Base-by-base conservation (phyloP, 371 early-diverging fungal species). In the Conidiobolus incongruus region DNA sequence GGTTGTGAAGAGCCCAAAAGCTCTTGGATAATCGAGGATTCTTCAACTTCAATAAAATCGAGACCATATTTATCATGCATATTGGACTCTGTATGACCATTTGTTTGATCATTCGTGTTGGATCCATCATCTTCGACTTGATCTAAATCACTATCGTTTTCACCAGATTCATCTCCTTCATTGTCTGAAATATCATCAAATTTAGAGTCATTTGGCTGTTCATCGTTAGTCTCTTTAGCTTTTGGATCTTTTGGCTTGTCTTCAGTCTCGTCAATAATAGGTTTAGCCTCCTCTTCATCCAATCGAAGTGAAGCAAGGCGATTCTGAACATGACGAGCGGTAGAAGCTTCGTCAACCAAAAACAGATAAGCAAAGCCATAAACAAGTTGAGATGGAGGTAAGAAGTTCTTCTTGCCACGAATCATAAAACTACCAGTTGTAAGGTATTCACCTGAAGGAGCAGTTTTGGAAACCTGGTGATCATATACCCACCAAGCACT, bases 301-400 rank as follows among this genome's bases (percentile, higher is more conserved):
- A 29, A 47, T 17, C n/a, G n/a, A n/a, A n/a, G n/a, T n/a, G n/a
- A n/a, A n/a, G n/a, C n/a, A n/a, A 49, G 50, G 28, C 64, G 52
- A 40, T 60, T 79, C 39, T 46, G 65, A 43, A 81, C 56, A 61
- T 63, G 90, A 50, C 61, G 76, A 26, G 61, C 82, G 43, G 67
- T 72, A 13, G 65, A 73, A 11, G 78, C 72, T 20, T 81, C 83
- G 40, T 83, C 87, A 38, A 92, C 51, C 44, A 74, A 72, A 62
- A 99, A 99, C 36, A 96, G 30, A 31, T 98, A 58, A 10, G 91
- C 95, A 60, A 97, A 80, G 4, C 99, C 99, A 60, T 96, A 98
- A 0, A 94, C 84, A 16, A 99, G 63, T 56, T 85, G 91, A 4
- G 81, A 73, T 12, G 96, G 91, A 17, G 97, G 98, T 46, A 87